Percentiles rank a stretch among this genome's conserved stretches.
phyloP scores from a whole-genome alignment of 1,139 yeast genomes.

The Yamadazyma oceani region DNA sequence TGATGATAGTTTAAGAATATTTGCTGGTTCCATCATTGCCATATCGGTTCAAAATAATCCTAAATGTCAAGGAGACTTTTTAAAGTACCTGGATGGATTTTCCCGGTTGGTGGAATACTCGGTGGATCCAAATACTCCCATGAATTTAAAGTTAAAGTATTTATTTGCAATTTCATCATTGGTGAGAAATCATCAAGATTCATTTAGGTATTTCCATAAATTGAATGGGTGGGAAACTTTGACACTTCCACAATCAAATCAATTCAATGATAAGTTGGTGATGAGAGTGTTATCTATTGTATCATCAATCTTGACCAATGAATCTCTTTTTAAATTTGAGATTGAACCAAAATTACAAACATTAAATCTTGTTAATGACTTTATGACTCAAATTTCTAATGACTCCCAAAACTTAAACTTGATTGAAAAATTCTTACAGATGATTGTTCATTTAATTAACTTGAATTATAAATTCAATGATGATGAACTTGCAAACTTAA shows the following conservation, averaged over 20 bases:
- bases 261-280: constrained; percentile 38
- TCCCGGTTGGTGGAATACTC: constrained; percentile 42
- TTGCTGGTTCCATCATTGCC: constrained; percentile 76
- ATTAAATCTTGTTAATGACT: constrained; percentile 18
- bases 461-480: constrained; percentile 47
- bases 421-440: constrained; percentile 60
- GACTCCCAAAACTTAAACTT: constrained; percentile 35
- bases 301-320: constrained; percentile 57
- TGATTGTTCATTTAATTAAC: constrained; percentile 49
- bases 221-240: constrained; percentile 62
- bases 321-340: constrained; percentile 24
- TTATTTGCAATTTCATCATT: constrained; percentile 75
- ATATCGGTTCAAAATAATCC: constrained; percentile 92
- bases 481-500: constrained; percentile 34
- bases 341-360: constrained; percentile 42
- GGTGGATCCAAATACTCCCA: constrained; percentile 21
- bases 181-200: constrained; percentile 67
- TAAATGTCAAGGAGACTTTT: constrained; percentile 65
- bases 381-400: constrained; percentile 1
- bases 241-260: constrained; percentile 12
- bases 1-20: constrained; percentile 44
- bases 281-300: constrained; percentile 58
- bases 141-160: constrained; percentile 56
- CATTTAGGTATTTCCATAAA: constrained; percentile 54
- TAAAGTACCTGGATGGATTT: constrained; percentile 52